phyloP scores from a whole-genome alignment of 2,329 filamentous ascomycete species.

The Epichloe gansuensis region DNA sequence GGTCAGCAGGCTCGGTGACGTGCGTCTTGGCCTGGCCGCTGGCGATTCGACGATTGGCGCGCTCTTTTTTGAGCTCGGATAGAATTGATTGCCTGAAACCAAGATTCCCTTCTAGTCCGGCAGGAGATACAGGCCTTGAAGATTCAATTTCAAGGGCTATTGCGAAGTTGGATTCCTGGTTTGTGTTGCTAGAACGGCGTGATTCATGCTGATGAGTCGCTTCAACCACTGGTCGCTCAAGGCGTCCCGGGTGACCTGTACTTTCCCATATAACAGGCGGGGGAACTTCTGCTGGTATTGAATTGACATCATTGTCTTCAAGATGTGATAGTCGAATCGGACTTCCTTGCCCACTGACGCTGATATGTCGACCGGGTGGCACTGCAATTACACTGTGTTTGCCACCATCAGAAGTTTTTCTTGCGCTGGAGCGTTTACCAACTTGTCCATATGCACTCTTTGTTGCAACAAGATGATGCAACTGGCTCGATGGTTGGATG shows the following conservation, averaged over 20 bases:
- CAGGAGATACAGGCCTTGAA: background rate
- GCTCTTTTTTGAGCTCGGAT: background rate
- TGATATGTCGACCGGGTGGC: background rate
- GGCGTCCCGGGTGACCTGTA: no score
- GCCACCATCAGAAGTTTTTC: background rate
- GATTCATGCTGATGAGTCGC: background rate
- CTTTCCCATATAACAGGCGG: background rate
- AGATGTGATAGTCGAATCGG: background rate
- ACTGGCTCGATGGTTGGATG: background rate
- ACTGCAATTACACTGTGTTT: background rate
- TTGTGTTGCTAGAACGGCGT: background rate
- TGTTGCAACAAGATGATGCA: background rate
- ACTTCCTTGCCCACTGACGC: conserved; percentile 3
- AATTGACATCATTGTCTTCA: background rate
- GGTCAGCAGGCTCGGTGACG: background rate
- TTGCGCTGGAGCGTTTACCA: background rate
- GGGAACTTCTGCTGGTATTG: background rate
- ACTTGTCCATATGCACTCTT: background rate
- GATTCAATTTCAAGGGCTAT: background rate
- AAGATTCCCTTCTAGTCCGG: background rate
- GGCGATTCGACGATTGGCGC: background rate
- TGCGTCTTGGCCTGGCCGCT: background rate
- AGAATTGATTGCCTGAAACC: background rate
- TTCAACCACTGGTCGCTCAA: background rate
- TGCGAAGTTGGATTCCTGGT: background rate